Percentiles rank a stretch among this genome's conserved stretches.
These are phyloP conservation scores for Leucogyrophana mollusca DNA, from an alignment of 768 basidiomycete species.

Conservation along the genomic window DNA sequence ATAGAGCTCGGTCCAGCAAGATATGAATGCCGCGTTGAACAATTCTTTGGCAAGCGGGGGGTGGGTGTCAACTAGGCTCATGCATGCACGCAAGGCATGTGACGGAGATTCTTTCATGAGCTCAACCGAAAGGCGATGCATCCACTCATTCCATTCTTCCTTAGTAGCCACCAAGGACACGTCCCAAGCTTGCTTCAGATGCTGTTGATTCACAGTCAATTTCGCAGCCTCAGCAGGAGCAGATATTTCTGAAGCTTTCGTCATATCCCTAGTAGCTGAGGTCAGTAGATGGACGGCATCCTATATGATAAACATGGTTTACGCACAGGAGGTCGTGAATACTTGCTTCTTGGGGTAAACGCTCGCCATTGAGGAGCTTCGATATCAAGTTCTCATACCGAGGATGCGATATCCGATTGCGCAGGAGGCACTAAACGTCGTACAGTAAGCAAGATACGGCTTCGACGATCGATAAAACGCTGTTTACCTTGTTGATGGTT, in stretches of 20 bases:
- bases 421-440: conserved; percentile 60
- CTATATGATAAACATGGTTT: conserved; percentile 1
- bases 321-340: conserved; percentile 66
- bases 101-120: conserved; percentile 99
- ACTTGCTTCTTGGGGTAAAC: conserved; percentile 81
- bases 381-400: conserved; percentile 87
- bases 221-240: conserved; percentile 84
- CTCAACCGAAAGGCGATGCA: conserved; percentile 88
- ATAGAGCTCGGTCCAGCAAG: conserved; percentile 95
- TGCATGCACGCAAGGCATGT: conserved; percentile 95
- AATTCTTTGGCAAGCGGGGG: conserved; percentile 89
- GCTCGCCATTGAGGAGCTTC: conserved; percentile 89
- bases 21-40: conserved; percentile 97
- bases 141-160: conserved; percentile 96
- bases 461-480: not conserved
- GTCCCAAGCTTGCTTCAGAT: conserved; percentile 97
- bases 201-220: conserved; percentile 94
- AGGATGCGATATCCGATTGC: conserved; percentile 74
- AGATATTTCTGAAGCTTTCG: conserved; percentile 69
- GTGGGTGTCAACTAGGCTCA: conserved; percentile 90
- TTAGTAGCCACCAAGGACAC: conserved; percentile 68
- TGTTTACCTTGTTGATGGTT: conserved; percentile 86
- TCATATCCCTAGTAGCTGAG: conserved; percentile 52
- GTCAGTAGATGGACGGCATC: conserved; percentile 1
- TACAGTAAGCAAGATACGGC: conserved; percentile 2